Base-by-base conservation (phyloP, 139 green algal genomes). In the Micractinium conductrix region DNA sequence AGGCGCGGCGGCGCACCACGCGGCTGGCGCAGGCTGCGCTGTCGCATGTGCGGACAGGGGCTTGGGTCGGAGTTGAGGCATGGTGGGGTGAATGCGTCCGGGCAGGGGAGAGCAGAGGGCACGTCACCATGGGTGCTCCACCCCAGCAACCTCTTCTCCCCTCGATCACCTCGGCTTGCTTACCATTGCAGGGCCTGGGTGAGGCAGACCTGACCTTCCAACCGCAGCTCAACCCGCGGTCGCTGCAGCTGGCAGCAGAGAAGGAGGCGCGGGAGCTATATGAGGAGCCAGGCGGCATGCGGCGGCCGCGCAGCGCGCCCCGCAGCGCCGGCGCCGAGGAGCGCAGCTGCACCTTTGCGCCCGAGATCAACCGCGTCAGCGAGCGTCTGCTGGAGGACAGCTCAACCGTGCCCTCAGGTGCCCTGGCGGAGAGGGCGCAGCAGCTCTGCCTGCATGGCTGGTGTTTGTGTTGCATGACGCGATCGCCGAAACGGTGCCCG, bases 321-420 rank as follows among this genome's bases (percentile, higher is more conserved):
- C 63, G 55, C 58, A 82, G 38, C 28, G 55, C 38, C 10, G 55
- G 26, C 55, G 22, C 68, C 30, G 9, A 26, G 16, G 30, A 42
- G 42, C 24, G 17, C n/a, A 53, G 45, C 37, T 87, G 60, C 62
- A 91, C 80, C 33, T 91, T 91, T n/a, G 48, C 68, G 2, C 87
- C 87, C 3, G 40, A 40, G 62, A 87, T 91, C 75, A 89, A 91
- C 76, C 48, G 69, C 28, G 65, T 44, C 58, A 84, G 68, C n/a
- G 74, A 87, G 80, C 87, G 83, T 62, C 85, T 91, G 70, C 80
- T 91, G 80, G 87, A 91, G 69, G 87, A 89, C 81, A 85, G 75
- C 60, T 1, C 72, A 28, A 80, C 80, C 28, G 53, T 91, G 86
- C 87, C 80, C 74, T 17, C 50, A 68, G 74, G 74, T 81, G 48